phyloP scores from a whole-genome alignment of 371 early-diverging fungal genomes.

The Mortierella sp. region DNA sequence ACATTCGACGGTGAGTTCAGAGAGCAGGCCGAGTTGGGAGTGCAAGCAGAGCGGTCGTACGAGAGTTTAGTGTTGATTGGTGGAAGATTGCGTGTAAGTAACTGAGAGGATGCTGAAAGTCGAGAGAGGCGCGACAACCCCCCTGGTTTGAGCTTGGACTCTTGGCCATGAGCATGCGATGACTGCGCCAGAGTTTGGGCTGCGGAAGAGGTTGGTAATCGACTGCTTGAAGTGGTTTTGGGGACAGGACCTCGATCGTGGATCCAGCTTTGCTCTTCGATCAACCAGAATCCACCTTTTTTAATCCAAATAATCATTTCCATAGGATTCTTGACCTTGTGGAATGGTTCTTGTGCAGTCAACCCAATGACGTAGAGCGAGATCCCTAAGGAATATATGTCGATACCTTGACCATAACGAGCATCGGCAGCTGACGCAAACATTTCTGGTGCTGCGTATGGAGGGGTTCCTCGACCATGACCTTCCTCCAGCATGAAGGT shows the following conservation, averaged over 20 bases:
- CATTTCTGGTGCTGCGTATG: constrained; percentile 80
- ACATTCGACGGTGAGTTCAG: constrained; percentile 6
- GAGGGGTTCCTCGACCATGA: constrained; percentile 75
- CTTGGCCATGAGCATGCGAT: constrained; percentile 12
- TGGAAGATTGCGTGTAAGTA: constrained; percentile 13
- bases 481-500: constrained; percentile 64
- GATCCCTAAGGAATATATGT: constrained; percentile 85
- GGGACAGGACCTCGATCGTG: constrained; percentile 55
- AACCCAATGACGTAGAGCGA: constrained; percentile 82
- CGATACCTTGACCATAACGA: constrained; percentile 66
- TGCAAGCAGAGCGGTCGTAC: constrained; percentile 4
- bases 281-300: constrained; percentile 70
- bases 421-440: constrained; percentile 50
- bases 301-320: constrained; percentile 68
- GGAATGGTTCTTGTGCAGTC: constrained; percentile 76
- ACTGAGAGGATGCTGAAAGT: constrained; percentile 5
- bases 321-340: constrained; percentile 61
- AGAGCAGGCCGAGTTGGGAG: constrained; percentile 17
- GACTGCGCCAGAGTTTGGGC: constrained; percentile 21
- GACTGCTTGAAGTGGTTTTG: constrained; percentile 25
- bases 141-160: background rate
- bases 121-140: background rate
- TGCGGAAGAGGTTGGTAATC: constrained; percentile 19
- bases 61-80: constrained; percentile 44
- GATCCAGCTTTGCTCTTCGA: constrained; percentile 62